Evolutionary conservation across 441 rosid species (phyloP), one percentile per base, ranked within the genome.

Genomic region (Pelargonium australe): DNA sequence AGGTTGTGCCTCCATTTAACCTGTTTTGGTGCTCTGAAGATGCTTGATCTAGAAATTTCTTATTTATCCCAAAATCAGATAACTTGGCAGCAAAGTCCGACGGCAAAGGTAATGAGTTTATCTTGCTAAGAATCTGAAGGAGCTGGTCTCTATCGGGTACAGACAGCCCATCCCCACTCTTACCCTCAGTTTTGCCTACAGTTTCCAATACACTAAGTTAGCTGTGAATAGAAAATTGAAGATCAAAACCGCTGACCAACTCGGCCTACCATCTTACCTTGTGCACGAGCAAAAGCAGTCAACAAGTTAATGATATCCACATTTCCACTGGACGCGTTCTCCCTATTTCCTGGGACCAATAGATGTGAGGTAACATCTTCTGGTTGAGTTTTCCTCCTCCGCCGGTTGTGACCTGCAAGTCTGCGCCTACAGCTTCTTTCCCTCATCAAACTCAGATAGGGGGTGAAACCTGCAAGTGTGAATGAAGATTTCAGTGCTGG

Each of bases 341-440:
- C 87, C 68, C 67, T 76, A 64, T 81, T 86, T 23, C 80, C 85
- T 0, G 82, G 80, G 80, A 75, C 80, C 43, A 78, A 80, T 68
- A 78, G 73, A 19, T 86, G 76, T 53, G 91, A 81, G 7, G 83
- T 78, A 28, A 81, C 76, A 72, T 89, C 96, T 34, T 92, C 95
- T 0, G 89, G 85, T 71, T 88, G 96, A 5, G 87, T 88, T 78
- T 88, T 88, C 76, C 93, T 83, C 66, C 93, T 83, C 40, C 93
- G 73, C 65, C 86, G 67, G 68, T 88, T 88, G 74, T 88, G 93
- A 64, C 93, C 89, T 69, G 93, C 93, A 81, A 88, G 85, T 68
- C 93, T 79, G 60, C 89, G 85, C 81, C 93, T 83, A 79, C 93
- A 88, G 66, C 93, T 88, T 82, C 93, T 79, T 88, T 37, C 89